Percentiles rank a stretch among this genome's conserved stretches.
These are phyloP conservation scores for Pogostemon cablin DNA, from an alignment of 257 asterid genomes.

Conservation along the genomic window DNA sequence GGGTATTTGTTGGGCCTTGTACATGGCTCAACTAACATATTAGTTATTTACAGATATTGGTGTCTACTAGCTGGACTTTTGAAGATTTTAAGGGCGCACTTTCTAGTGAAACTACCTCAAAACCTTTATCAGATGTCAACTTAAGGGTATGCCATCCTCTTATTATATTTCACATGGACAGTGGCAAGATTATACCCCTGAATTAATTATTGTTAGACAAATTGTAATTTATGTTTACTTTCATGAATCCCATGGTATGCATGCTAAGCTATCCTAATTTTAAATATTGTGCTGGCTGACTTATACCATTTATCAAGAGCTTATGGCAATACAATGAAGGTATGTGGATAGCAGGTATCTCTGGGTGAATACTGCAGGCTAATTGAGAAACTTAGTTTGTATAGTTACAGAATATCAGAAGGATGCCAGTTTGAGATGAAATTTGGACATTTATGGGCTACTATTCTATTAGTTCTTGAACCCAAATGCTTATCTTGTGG, in stretches of 20 bases:
- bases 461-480: too few relatives aligned
- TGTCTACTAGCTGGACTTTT: constrained; percentile 66
- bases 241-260: too few relatives aligned
- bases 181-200: constrained; percentile 26
- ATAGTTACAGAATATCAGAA: too few relatives aligned
- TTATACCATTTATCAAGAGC: background rate
- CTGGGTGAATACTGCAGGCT: too few relatives aligned
- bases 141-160: constrained; percentile 53
- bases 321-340: background rate
- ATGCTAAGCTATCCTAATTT: background rate
- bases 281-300: background rate
- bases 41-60: constrained; percentile 47
- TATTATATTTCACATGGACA: constrained; percentile 20
- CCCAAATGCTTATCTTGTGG: too few relatives aligned
- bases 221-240: background rate
- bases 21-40: constrained; percentile 15
- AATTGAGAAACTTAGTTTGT: too few relatives aligned
- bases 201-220: constrained; percentile 15
- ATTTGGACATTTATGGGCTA: too few relatives aligned
- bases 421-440: too few relatives aligned
- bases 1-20: constrained; percentile 23
- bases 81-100: constrained; percentile 73
- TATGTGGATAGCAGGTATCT: too few relatives aligned
- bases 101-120: constrained; percentile 44
- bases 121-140: constrained; percentile 63